phyloP scores from a whole-genome alignment of 1,139 yeast genomes.

The Zhuliangozyma parablackwelliae region DNA sequence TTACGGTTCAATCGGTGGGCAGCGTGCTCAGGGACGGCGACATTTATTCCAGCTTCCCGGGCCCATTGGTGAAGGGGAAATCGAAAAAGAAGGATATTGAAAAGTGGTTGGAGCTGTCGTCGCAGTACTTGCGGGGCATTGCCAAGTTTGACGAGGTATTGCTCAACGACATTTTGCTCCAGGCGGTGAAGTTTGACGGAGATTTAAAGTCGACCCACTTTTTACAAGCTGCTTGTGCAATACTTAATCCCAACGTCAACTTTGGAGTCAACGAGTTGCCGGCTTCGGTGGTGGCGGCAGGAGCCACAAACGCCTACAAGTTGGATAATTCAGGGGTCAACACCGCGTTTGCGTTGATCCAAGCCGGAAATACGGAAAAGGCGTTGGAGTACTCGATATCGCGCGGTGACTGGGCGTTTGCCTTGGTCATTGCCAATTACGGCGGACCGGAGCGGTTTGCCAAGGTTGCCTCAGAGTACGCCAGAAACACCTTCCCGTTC shows the following conservation, averaged over 20 bases:
- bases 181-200: conserved; percentile 27
- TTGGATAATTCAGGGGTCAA: conserved; percentile 35
- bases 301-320: conserved; percentile 28
- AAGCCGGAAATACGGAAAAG: conserved; percentile 59
- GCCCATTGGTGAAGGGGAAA: conserved; percentile 56
- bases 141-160: conserved; percentile 22
- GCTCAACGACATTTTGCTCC: conserved; percentile 26
- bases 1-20: conserved; percentile 17
- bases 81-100: conserved; percentile 60
- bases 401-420: conserved; percentile 73
- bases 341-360: conserved; percentile 38
- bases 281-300: conserved; percentile 12
- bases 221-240: conserved; percentile 21
- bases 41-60: conserved; percentile 45
- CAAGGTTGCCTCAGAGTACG: conserved; percentile 47
- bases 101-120: conserved; percentile 47
- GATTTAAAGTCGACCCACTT: conserved; percentile 24
- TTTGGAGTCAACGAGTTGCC: conserved; percentile 14
- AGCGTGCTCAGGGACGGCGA: conserved; percentile 17
- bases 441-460: conserved; percentile 62
- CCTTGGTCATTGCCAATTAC: conserved; percentile 65
- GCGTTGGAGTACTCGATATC: conserved; percentile 64
- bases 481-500: conserved; percentile 32
- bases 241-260: conserved; percentile 34
- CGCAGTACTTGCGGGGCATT: conserved; percentile 8